Percentiles rank a stretch among this genome's conserved stretches.
These are phyloP conservation scores for Spizellomyces sp. DNA, from an alignment of 192 early-diverging fungal species.

Conservation along the genomic window DNA sequence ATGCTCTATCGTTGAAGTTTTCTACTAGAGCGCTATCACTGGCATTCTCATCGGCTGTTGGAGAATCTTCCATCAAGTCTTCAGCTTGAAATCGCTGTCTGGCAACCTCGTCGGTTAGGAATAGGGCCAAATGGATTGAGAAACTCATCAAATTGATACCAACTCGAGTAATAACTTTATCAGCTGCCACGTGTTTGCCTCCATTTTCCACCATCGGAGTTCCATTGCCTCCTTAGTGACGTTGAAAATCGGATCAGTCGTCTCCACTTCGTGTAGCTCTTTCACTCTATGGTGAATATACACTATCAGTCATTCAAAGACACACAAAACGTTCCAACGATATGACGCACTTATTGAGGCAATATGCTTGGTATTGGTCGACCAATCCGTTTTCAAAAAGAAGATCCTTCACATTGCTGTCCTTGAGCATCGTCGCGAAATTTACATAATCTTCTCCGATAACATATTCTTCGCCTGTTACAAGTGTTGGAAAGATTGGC, in stretches of 20 bases:
- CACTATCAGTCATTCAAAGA: not conserved
- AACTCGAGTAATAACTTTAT: conserved; percentile 16
- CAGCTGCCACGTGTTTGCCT: conserved; percentile 30
- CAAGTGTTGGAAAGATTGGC: not conserved
- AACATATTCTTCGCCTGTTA: conserved; percentile 10
- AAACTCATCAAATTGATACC: not conserved
- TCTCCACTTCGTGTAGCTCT: not conserved
- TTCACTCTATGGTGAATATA: not conserved
- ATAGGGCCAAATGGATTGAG: not conserved
- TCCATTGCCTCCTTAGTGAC: conserved; percentile 8
- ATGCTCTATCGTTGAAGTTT: not conserved
- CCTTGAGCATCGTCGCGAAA: conserved; percentile 9
- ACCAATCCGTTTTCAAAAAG: conserved; percentile 11
- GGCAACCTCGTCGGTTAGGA: not conserved
- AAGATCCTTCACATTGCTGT: not conserved
- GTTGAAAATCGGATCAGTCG: conserved; percentile 1
- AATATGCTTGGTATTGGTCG: not conserved
- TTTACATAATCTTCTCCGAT: conserved; percentile 23
- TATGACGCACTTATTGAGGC: conserved; percentile 14
- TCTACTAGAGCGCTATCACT: conserved; percentile 9
- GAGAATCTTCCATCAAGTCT: not conserved
- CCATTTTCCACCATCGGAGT: conserved; percentile 24
- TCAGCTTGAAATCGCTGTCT: not conserved
- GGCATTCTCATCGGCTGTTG: not conserved
- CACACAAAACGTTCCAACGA: not conserved